These are phyloP conservation scores for Penicillium sp. DNA, from an alignment of 2,329 filamentous ascomycete species.

Conservation along the genomic window DNA sequence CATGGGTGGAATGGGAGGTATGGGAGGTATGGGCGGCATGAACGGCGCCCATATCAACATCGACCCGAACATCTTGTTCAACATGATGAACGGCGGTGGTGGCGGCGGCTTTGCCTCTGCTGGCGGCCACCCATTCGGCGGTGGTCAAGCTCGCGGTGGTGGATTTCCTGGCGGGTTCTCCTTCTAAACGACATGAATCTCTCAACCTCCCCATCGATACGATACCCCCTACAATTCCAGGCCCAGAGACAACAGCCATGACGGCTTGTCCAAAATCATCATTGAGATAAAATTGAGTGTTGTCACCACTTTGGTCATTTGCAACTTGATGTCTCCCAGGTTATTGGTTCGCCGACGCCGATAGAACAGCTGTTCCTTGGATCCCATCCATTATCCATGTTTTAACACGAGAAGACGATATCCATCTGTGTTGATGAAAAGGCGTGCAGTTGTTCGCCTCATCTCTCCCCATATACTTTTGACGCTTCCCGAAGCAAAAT, in stretches of 20 bases:
- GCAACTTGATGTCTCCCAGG: not conserved
- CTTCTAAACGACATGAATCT: constrained; percentile 47
- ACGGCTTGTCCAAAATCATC: not conserved
- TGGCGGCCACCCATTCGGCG: constrained; percentile 46
- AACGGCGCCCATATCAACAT: constrained; percentile 56
- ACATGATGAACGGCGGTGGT: constrained; percentile 73
- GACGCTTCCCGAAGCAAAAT: not conserved
- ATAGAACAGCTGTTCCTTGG: not conserved
- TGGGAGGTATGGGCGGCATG: constrained; percentile 60
- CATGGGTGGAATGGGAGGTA: constrained; percentile 47
- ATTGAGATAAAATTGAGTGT: not conserved
- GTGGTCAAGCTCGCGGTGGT: constrained; percentile 42
- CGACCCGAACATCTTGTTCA: constrained; percentile 75
- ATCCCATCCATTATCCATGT: not conserved
- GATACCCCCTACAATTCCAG: not conserved
- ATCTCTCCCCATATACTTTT: not conserved
- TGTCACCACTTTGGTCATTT: not conserved
- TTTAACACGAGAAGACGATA: not conserved
- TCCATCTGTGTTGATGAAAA: not conserved
- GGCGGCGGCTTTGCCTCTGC: constrained; percentile 49
- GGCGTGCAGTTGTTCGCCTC: not conserved
- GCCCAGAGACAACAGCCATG: not conserved
- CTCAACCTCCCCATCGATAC: not conserved
- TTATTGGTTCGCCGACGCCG: not conserved
- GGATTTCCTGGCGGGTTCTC: constrained; percentile 56